Percentiles rank a stretch among this genome's conserved stretches.
Evolutionary conservation across 192 early-diverging fungal genomes (phyloP).

Genomic region (Phlyctochytrium arcticum): DNA sequence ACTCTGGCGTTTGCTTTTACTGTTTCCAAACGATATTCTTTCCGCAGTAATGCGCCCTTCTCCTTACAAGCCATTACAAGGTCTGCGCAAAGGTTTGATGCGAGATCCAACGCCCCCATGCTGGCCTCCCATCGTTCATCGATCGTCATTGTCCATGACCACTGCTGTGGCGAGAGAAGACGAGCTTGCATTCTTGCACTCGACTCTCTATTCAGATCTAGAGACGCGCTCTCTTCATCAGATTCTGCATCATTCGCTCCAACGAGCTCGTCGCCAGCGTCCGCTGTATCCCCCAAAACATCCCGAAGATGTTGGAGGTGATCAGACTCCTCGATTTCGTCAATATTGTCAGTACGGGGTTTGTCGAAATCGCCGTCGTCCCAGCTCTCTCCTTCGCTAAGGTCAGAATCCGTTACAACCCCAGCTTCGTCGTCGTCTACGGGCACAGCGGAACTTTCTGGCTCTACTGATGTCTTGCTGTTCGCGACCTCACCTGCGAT

Average conservation of each 20-base stretch:
- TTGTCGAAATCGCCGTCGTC: too few relatives aligned
- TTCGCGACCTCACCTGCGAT: neutral
- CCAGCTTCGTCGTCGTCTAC: neutral
- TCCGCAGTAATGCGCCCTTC: neutral
- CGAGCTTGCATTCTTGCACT: too few relatives aligned
- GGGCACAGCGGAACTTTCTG: neutral
- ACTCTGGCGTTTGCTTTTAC: constrained; percentile 31
- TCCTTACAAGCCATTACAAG: neutral
- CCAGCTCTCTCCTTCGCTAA: too few relatives aligned
- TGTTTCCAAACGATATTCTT: constrained; percentile 25
- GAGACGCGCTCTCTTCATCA: constrained; percentile 8
- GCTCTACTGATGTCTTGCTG: neutral
- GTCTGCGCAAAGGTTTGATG: constrained; percentile 6
- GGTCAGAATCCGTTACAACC: neutral
- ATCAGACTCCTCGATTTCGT: constrained; percentile 40
- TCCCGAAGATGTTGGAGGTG: constrained; percentile 37
- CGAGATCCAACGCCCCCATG: too few relatives aligned
- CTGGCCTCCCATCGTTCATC: constrained; percentile 32
- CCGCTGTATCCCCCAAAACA: constrained; percentile 9
- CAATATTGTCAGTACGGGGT: constrained; percentile 21
- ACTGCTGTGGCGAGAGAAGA: too few relatives aligned
- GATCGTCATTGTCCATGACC: constrained; percentile 28
- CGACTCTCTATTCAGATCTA: constrained; percentile 5
- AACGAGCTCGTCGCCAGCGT: constrained; percentile 5
- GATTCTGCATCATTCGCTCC: constrained; percentile 9